Percentiles rank a stretch among this genome's conserved stretches.
phyloP scores from a whole-genome alignment of 2,329 filamentous ascomycete species.

The Colletotrichum spinosum region DNA sequence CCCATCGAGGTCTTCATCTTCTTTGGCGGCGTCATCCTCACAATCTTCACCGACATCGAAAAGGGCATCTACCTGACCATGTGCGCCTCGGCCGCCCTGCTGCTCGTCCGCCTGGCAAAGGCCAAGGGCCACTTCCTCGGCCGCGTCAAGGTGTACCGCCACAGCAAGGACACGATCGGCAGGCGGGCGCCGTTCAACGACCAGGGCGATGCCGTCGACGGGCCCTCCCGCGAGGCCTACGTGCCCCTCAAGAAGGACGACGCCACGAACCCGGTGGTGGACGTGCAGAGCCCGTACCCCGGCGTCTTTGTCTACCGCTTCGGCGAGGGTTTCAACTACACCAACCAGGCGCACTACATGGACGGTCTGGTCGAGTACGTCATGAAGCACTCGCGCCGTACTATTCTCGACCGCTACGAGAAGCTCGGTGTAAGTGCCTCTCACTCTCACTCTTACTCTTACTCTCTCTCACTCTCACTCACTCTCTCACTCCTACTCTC shows the following conservation, averaged over 20 bases:
- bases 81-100: slow-evolving; percentile 53
- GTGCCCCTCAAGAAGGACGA: slow-evolving; percentile 55
- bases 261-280: slow-evolving; percentile 57
- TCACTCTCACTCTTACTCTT: too few species aligned
- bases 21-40: slow-evolving; percentile 75
- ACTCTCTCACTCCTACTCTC: too few species aligned
- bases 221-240: slow-evolving; percentile 49
- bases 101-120: slow-evolving; percentile 59
- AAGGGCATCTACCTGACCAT: slow-evolving; percentile 63
- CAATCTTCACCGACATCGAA: slow-evolving; percentile 62
- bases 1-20: slow-evolving; percentile 82
- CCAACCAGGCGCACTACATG: slow-evolving; percentile 62
- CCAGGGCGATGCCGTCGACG: slow-evolving; percentile 31
- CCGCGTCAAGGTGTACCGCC: slow-evolving; percentile 43
- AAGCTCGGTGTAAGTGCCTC: slow-evolving; percentile 56
- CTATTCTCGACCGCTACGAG: slow-evolving; percentile 55
- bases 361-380: slow-evolving; percentile 55
- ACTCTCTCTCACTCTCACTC: too few species aligned
- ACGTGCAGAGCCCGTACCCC: slow-evolving; percentile 56
- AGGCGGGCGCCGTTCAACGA: slow-evolving; percentile 38
- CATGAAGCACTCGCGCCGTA: slow-evolving; percentile 53
- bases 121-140: slow-evolving; percentile 62
- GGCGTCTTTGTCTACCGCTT: slow-evolving; percentile 66
- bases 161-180: slow-evolving; percentile 35
- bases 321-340: slow-evolving; percentile 64